Evolutionary conservation across 1,284 basidiomycete species (phyloP).

Genomic region (Sphaerobolus stellatus): DNA sequence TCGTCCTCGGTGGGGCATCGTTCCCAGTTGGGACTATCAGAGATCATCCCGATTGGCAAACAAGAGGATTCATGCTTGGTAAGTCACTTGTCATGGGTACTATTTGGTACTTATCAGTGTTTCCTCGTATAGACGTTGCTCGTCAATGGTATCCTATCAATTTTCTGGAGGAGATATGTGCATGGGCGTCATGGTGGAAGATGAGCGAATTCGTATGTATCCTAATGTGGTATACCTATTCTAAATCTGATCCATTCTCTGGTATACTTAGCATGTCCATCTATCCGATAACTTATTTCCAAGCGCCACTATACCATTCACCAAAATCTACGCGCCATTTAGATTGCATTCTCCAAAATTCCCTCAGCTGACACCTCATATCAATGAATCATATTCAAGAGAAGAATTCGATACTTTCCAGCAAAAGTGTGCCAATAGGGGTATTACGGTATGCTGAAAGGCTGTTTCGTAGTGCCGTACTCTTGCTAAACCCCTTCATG

Average conservation of each 20-base stretch:
- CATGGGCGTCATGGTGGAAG: slow-evolving; percentile 41
- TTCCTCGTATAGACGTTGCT: slow-evolving; percentile 25
- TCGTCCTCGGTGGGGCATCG: slow-evolving; percentile 22
- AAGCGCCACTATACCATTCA: not conserved
- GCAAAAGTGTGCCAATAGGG: slow-evolving; percentile 30
- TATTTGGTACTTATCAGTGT: not conserved
- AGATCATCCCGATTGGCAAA: slow-evolving; percentile 39
- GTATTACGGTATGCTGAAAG: slow-evolving; percentile 26
- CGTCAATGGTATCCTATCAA: slow-evolving; percentile 36
- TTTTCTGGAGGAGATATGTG: slow-evolving; percentile 36
- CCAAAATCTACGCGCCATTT: slow-evolving; percentile 37
- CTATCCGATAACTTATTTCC: slow-evolving; percentile 3
- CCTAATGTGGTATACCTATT: not conserved
- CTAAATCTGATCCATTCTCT: not conserved
- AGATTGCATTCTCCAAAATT: slow-evolving; percentile 34
- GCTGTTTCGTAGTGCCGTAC: not conserved
- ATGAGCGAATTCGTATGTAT: slow-evolving; percentile 28
- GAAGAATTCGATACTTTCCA: slow-evolving; percentile 35
- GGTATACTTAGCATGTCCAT: slow-evolving; percentile 4
- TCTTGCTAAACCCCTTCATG: not conserved
- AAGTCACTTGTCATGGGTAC: not conserved
- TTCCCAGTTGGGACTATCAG: slow-evolving; percentile 31
- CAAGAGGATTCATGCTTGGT: slow-evolving; percentile 39
- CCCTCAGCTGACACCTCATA: slow-evolving; percentile 30
- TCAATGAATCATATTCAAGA: slow-evolving; percentile 37